phyloP scores from a whole-genome alignment of 495 filamentous ascomycete species.

The Bathelium albidoporum region DNA sequence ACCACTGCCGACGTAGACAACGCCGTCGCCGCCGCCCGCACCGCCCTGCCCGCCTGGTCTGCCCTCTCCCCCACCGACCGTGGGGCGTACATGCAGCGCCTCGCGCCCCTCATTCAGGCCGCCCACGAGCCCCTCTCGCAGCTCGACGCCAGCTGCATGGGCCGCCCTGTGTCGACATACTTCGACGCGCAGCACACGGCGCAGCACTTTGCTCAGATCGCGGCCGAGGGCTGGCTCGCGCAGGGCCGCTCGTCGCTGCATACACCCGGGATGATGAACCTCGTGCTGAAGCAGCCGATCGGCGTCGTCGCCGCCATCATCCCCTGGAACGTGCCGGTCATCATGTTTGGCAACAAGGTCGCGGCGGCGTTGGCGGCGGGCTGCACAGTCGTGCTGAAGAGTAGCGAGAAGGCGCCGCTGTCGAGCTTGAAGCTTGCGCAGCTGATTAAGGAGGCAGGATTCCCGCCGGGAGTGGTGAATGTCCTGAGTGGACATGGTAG shows the following conservation, averaged over 20 bases:
- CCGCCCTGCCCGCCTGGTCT: slow-evolving; percentile 49
- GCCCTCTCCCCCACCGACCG: slow-evolving; percentile 36
- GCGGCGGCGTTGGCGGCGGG: slow-evolving; percentile 29
- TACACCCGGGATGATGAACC: slow-evolving; percentile 24
- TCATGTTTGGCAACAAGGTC: slow-evolving; percentile 25
- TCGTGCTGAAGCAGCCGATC: slow-evolving; percentile 30
- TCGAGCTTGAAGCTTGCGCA: slow-evolving; percentile 27
- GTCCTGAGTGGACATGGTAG: slow-evolving; percentile 28
- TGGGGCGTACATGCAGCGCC: slow-evolving; percentile 39
- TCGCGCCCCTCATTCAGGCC: slow-evolving; percentile 41
- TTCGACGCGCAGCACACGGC: slow-evolving; percentile 27
- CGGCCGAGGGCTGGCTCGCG: slow-evolving; percentile 19
- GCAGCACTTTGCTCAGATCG: slow-evolving; percentile 17
- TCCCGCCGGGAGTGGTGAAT: slow-evolving; percentile 32
- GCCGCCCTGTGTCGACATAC: slow-evolving; percentile 32
- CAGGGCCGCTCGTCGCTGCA: slow-evolving; percentile 25
- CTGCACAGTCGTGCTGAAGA: slow-evolving; percentile 30
- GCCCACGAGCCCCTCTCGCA: slow-evolving; percentile 39
- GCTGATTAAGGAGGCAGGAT: slow-evolving; percentile 28
- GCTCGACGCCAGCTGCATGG: slow-evolving; percentile 46
- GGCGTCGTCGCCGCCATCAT: slow-evolving; percentile 32
- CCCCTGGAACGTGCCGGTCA: slow-evolving; percentile 31
- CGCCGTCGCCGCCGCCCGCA: slow-evolving; percentile 49
- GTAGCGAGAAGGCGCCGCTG: slow-evolving; percentile 31
- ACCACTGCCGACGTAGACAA: slow-evolving; percentile 43